Base-by-base conservation (phyloP, 805 yeast genomes). In the Lipomyces starkeyi region DNA sequence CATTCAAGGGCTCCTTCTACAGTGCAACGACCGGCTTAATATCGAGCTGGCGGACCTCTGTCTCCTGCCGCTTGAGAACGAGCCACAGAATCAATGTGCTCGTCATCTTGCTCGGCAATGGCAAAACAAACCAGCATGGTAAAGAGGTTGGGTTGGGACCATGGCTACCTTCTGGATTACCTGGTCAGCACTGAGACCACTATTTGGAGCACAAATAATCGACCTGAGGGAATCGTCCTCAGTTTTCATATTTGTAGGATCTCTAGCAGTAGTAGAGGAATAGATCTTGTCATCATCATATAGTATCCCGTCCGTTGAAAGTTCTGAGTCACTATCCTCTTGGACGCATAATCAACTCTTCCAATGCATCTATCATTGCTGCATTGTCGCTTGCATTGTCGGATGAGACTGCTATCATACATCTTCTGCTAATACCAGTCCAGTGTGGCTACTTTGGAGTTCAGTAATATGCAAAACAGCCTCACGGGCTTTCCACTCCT, bases 371-470 rank as follows among this genome's bases (percentile, higher is more conserved):
- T n/a, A 52, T 52, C 55, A 52, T 14, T n/a, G 25, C 55, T 17
- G 55, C 55, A 52, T 52, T 52, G 55, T 52, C 11, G 55, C 55
- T 52, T 52, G 55, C 25, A 4, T 52, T 52, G 55, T 52, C 55
- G 25, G 55, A 52, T 14, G 55, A n/a, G 25, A 20, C 55, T 17
- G 55, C 55, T 52, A 52, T 52, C 29, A 52, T 20, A 52, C 55
- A 7, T 52, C 55, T 20, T 52, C 55, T 14, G 55, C 55, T 8
- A 52, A 25, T 20, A 29, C 55, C 2, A 52, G 2, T 1, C 55
- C 55, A 20, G 55, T 52, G 55, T 52, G 55, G 55, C 55, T 52
- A n/a, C 55, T 29, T 17, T 52, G 55, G 55, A 52, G 25, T 52
- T 52, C 55, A 20, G 55, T n/a, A 11, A 52, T 20, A 4, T 52